These are phyloP conservation scores for Cladophialophora chaetospira DNA, from an alignment of 2,329 filamentous ascomycete species.

Conservation along the genomic window DNA sequence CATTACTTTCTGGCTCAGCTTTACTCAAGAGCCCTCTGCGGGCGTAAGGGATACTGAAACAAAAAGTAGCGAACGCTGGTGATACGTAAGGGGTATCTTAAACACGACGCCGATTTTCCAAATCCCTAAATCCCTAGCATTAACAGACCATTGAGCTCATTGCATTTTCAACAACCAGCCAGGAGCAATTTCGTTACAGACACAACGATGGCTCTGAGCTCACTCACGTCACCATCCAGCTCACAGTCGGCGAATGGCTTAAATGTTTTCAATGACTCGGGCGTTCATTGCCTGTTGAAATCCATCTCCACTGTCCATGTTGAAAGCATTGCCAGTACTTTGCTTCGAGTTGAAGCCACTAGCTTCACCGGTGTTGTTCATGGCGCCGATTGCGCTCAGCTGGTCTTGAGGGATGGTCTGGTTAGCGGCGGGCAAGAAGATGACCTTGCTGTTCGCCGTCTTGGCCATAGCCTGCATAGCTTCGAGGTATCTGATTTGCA, in stretches of 20 bases:
- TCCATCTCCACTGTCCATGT: constrained; percentile 52
- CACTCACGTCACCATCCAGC: not conserved
- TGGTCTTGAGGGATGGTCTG: constrained; percentile 59
- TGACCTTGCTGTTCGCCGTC: constrained; percentile 82
- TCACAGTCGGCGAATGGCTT: constrained; percentile 35
- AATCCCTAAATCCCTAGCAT: not conserved
- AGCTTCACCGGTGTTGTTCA: constrained; percentile 57
- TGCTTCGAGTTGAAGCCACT: constrained; percentile 44
- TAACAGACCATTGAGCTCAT: not conserved
- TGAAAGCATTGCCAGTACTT: constrained; percentile 43
- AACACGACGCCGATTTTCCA: constrained; percentile 9
- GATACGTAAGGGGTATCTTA: constrained; percentile 28
- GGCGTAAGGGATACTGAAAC: constrained; percentile 17
- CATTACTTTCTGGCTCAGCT: constrained; percentile 4
- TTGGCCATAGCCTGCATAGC: constrained; percentile 99
- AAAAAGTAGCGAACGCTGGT: constrained; percentile 23
- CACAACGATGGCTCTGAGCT: not conserved
- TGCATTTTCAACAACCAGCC: not conserved
- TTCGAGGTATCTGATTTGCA: constrained; percentile 98
- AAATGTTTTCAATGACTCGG: constrained; percentile 83
- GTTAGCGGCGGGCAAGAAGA: constrained; percentile 71
- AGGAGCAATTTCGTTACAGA: not conserved
- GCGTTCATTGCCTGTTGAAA: constrained; percentile 83
- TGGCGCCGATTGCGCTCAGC: constrained; percentile 46
- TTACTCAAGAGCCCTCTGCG: not conserved